phyloP scores from a whole-genome alignment of 495 filamentous ascomycete genomes.

The Rhizodiscina lignyota region DNA sequence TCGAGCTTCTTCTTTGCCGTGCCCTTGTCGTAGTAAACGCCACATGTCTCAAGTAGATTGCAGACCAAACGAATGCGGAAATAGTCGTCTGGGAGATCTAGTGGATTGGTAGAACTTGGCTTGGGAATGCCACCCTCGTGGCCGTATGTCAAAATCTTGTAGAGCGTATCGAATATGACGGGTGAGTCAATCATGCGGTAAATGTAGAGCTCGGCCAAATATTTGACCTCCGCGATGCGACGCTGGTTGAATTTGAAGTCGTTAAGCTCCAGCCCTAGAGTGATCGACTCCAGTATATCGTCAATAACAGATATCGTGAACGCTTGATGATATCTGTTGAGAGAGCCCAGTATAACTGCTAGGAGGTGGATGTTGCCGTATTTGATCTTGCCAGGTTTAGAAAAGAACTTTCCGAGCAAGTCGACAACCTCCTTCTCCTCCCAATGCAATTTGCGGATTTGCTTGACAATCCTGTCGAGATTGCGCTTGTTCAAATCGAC shows the following conservation, averaged over 20 bases:
- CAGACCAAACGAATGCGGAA: conserved; percentile 86
- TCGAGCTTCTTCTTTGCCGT: conserved; percentile 92
- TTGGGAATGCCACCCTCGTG: conserved; percentile 71
- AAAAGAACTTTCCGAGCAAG: conserved; percentile 80
- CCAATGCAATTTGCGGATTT: conserved; percentile 93
- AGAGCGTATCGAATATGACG: conserved; percentile 89
- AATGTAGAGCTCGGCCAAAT: conserved; percentile 92
- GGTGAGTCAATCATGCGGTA: conserved; percentile 95
- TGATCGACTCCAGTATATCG: conserved; percentile 75
- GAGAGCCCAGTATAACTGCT: conserved; percentile 72
- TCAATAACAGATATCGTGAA: conserved; percentile 83
- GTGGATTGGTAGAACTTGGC: conserved; percentile 50
- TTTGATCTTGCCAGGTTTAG: conserved; percentile 91
- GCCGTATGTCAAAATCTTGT: conserved; percentile 83
- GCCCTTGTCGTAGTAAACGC: conserved; percentile 88
- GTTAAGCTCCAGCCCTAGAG: conserved; percentile 77
- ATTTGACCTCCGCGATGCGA: conserved; percentile 89
- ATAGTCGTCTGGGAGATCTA: conserved; percentile 88
- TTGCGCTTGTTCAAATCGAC: conserved; percentile 86
- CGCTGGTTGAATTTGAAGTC: conserved; percentile 98
- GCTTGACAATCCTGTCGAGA: conserved; percentile 80
- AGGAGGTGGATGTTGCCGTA: conserved; percentile 94
- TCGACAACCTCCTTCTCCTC: conserved; percentile 77
- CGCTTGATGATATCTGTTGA: conserved; percentile 81
- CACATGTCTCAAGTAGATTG: conserved; percentile 84